Evolutionary conservation across 176 grass and related monocot species (phyloP), one percentile per base, ranked within the genome.

Genomic region (Chloris gayana): DNA sequence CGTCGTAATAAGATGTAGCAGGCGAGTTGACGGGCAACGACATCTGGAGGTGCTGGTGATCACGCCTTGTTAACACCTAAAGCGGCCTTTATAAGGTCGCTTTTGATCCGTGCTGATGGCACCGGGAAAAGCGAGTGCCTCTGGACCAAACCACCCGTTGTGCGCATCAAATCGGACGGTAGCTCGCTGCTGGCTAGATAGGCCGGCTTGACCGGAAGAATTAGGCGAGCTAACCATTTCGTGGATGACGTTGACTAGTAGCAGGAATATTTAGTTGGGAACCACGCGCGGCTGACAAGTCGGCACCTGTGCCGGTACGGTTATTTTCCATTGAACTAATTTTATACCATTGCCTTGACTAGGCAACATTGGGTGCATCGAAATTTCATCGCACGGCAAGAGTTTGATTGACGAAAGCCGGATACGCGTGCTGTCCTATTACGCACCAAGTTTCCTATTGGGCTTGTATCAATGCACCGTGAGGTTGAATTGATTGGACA

Each of bases 151-250:
- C 60, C 59, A 59, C 27, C 35, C 35, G 69, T 64, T 27, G 59
- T n/a, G 22, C 38, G 61, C 30, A 79, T 69, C 74, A 24, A 87
- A 73, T 65, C 74, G 25, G 64, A 29, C 6, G 37, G 22, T 54
- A 22, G 44, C n/a, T n/a, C n/a, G n/a, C 44, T 53, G 44, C 8
- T 47, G 5, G 2, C 14, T 46, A 57, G 21, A 37, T 60, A 38
- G 21, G 29, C 32, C 22, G 14, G 46, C 51, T 54, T 64, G 26
- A 34, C 59, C 15, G 56, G 41, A 44, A 27, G 22, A 19, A 83
- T 73, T 83, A 78, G 80, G 80, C 80, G 18, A 67, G 14, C 80
- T 72, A 67, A 83, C 49, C 73, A 10, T 53, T 21, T 37, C 5
- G 32, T 19, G n/a, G n/a, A n/a, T 25, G 24, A 54, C 5, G 31